Conservation (phyloP, 2,329 filamentous ascomycete species). For the Fusarium multiceps region DNA sequence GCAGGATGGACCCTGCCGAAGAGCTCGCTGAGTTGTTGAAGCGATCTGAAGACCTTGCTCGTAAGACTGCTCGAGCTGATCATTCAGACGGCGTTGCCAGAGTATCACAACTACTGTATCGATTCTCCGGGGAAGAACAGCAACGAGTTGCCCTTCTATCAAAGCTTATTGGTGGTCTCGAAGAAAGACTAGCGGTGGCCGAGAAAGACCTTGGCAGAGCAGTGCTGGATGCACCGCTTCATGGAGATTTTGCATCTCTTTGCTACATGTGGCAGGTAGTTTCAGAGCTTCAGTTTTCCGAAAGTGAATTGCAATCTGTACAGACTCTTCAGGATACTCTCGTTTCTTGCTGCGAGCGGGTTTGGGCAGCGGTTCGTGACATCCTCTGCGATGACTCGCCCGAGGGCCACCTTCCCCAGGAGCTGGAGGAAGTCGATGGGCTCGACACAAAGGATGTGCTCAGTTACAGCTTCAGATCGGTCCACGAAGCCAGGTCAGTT, state of each 20-base stretch:
- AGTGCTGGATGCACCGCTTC: constrained; percentile 73
- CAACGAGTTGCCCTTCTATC: constrained; percentile 64
- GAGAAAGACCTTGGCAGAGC: constrained; percentile 73
- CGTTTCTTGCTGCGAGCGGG: constrained; percentile 68
- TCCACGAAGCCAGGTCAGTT: constrained; percentile 88
- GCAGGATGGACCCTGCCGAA: constrained; percentile 30
- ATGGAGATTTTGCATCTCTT: constrained; percentile 76
- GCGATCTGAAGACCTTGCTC: constrained; percentile 68
- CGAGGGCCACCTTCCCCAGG: constrained; percentile 84
- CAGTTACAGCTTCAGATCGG: constrained; percentile 92
- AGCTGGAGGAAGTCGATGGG: constrained; percentile 76
- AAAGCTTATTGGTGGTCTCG: constrained; percentile 69
- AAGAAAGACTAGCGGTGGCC: constrained; percentile 72
- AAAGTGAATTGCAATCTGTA: constrained; percentile 52
- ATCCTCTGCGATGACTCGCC: constrained; percentile 94
- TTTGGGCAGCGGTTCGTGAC: constrained; percentile 81
- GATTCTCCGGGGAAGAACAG: constrained; percentile 60
- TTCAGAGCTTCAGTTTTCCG: constrained; percentile 54
- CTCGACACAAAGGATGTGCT: constrained; percentile 88
- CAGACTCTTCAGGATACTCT: constrained; percentile 64
- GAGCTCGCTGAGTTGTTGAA: constrained; percentile 61
- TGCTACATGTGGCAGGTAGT: constrained; percentile 67
- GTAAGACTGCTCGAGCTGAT: constrained; percentile 83
- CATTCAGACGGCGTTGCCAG: constrained; percentile 92
- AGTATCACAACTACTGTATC: constrained; percentile 75